These are phyloP conservation scores for Sphagnum tenellum DNA, from an alignment of 225 moss, liverwort and hornwort species.

Conservation along the genomic window DNA sequence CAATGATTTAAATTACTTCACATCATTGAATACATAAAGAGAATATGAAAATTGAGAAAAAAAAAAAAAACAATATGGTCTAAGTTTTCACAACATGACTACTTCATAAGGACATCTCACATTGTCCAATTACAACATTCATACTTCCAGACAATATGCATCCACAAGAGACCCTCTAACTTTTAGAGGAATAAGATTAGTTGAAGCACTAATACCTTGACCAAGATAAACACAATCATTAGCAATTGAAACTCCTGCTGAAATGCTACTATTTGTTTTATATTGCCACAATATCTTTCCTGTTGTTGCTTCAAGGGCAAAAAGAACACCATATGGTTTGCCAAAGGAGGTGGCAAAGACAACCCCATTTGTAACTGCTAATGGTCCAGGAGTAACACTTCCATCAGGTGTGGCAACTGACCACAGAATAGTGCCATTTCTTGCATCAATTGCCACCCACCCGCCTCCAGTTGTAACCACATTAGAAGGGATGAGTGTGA, in stretches of 20 bases:
- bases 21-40: no score
- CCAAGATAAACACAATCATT: constrained; percentile 12
- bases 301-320: constrained; percentile 12
- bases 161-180: no score
- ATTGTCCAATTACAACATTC: no score
- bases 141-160: no score
- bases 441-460: constrained; percentile 19
- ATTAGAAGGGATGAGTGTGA: constrained; percentile 16
- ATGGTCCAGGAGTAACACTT: constrained; percentile 8
- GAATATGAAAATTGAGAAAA: no score
- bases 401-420: constrained; percentile 8
- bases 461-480: constrained; percentile 10
- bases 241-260: constrained; percentile 9
- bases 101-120: no score
- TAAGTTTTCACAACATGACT: no score
- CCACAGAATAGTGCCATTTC: constrained; percentile 14
- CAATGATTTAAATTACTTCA: no score
- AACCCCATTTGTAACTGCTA: constrained; percentile 12
- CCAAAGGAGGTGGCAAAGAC: constrained; percentile 7
- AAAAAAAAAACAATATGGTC: no score
- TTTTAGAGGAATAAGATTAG: no score
- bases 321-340: constrained; percentile 3
- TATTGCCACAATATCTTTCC: constrained; percentile 11
- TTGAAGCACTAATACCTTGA: background rate
- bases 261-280: constrained; percentile 5